Evolutionary conservation across 2,329 filamentous ascomycete species (phyloP), one percentile per base, ranked within the genome.

Genomic region (Sporothrix protearum): DNA sequence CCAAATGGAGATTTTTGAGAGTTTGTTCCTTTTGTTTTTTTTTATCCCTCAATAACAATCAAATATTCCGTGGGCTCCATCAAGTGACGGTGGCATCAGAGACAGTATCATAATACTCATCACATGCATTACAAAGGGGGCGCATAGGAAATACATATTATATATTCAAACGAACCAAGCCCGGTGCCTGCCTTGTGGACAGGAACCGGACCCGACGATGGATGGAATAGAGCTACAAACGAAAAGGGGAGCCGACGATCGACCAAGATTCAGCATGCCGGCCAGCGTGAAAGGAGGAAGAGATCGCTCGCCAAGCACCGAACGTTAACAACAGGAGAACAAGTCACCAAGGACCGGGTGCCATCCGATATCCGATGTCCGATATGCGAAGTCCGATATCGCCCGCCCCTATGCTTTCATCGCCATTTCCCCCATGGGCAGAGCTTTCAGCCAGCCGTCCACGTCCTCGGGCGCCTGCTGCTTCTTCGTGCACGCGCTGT

Each of bases 401-500:
- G 12, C 42, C 10, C 28, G 3, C 42, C 7, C 47, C 55, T 76
- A 79, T 68, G 77, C 77, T 73, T 76, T 77, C 69, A 78, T 75
- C 63, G 76, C 74, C 77, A 78, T 78, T 59, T 78, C 76, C 63
- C 78, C 78, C 78, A 78, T 76, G 25, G 78, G 78, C 72, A 80
- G 75, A 39, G 77, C 75, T 73, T 78, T 75, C 63, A 80, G 76
- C 78, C 83, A 85, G 77, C 83, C 84, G 66, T 85, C 83, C 70
- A 85, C 83, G 10, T 81, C 73, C 78, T 86, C 85, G 47, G 80
- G 80, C 19, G 84, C 83, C 75, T 84, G 82, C 75, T 85, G 83
- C 42, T 80, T 71, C 69, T 83, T 78, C 72, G 78, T 81, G 80
- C 84, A 86, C 68, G 82, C 77, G 75, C 82, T 85, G 80, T 84